Conservation (phyloP, 2,329 filamentous ascomycete species). For the Periconia digitata region DNA sequence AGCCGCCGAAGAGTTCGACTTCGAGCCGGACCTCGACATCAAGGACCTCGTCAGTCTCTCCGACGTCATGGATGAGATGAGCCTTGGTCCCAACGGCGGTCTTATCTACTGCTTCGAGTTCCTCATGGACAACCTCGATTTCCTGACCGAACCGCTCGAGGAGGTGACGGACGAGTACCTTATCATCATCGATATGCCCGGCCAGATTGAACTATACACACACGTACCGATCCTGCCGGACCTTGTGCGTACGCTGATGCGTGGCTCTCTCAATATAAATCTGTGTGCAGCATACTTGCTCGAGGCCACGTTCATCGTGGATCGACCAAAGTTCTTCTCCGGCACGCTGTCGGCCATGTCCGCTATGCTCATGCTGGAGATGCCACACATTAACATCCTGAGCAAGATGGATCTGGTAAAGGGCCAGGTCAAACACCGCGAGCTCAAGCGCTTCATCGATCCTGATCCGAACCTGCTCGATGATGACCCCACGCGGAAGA, state of each 20-base stretch:
- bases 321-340: conserved; percentile 95
- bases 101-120: conserved; percentile 98
- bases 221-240: conserved; percentile 90
- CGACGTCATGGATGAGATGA: conserved; percentile 95
- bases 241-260: conserved; percentile 78
- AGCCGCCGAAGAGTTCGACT: conserved; percentile 88
- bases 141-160: conserved; percentile 81
- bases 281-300: conserved; percentile 93
- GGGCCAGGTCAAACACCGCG: conserved; percentile 81
- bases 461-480: conserved; percentile 82
- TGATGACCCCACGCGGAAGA: conserved; percentile 66
- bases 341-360: conserved; percentile 96
- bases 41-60: conserved; percentile 90
- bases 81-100: conserved; percentile 86
- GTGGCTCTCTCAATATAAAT: conserved; percentile 82
- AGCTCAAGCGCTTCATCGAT: conserved; percentile 86
- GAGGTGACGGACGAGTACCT: conserved; percentile 90
- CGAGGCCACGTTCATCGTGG: conserved; percentile 92
- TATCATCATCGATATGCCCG: conserved; percentile 98
- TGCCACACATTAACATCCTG: conserved; percentile 93
- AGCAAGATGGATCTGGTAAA: conserved; percentile 98
- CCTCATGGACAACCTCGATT: conserved; percentile 90
- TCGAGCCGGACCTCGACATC: conserved; percentile 91
- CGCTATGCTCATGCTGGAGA: conserved; percentile 97
- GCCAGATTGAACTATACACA: conserved; percentile 97